phyloP scores from a whole-genome alignment of 768 basidiomycete genomes.

The Russula ochroleuca region DNA sequence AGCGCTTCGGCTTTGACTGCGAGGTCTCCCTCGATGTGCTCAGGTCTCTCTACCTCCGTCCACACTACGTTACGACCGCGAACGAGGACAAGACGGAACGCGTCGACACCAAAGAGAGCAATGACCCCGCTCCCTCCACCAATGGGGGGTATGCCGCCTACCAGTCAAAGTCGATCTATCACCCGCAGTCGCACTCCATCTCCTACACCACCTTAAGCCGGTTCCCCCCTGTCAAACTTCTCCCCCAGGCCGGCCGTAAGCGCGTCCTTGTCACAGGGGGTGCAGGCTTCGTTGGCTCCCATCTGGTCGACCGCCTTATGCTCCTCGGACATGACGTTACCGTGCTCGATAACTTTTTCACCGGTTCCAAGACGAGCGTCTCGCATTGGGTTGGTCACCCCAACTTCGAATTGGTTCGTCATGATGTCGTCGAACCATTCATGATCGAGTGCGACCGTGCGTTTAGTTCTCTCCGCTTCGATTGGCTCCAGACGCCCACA shows the following conservation, averaged over 20 bases:
- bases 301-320: conserved; percentile 97
- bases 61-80: conserved; percentile 61
- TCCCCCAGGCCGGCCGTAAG: conserved; percentile 73
- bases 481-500: neutral
- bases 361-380: conserved; percentile 95
- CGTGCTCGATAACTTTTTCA: conserved; percentile 98
- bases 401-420: conserved; percentile 96
- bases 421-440: conserved; percentile 96
- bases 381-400: conserved; percentile 96
- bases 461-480: conserved; percentile 32
- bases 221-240: conserved; percentile 88
- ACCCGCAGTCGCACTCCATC: conserved; percentile 74
- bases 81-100: conserved; percentile 31
- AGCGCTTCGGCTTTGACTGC: conserved; percentile 88
- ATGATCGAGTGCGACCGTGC: conserved; percentile 98
- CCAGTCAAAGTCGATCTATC: conserved; percentile 83
- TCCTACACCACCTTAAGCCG: conserved; percentile 89
- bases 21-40: conserved; percentile 75
- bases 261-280: conserved; percentile 94
- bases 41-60: conserved; percentile 82
- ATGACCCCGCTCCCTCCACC: conserved; percentile 51
- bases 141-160: conserved; percentile 47
- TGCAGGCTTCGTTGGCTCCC: conserved; percentile 98
- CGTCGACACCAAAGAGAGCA: conserved; percentile 40
- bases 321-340: conserved; percentile 96